Base-by-base conservation (phyloP, 192 early-diverging fungal species). In the Podila epicladia region DNA sequence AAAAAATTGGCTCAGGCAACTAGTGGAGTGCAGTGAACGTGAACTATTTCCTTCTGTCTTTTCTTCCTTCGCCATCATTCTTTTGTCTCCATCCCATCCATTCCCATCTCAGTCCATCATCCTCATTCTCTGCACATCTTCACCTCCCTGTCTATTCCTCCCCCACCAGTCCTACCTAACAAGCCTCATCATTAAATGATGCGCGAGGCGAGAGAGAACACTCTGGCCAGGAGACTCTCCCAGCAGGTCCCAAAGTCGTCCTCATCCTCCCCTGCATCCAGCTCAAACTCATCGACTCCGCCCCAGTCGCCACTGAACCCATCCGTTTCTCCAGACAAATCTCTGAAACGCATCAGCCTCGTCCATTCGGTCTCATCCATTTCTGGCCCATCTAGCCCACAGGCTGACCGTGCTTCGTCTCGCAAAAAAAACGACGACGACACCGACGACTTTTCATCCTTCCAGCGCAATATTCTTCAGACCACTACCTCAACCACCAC, bases 211-310 rank as follows among this genome's bases (percentile, higher is more conserved):
- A 35, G 76, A 60, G 76, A 79, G 31, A 71, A 72, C 28, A 58
- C 65, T 15, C 67, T 74, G 22, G 79, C 79, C 58, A 48, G 71
- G 8, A 66, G 79, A 33, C 57, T 67, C n/a, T 69, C 79, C 48
- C 65, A 64, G 50, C 72, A 68, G 19, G 59, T 55, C 24, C 60
- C 62, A 67, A 73, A 82, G 41, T 33, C 26, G n/a, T 45, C 20
- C 37, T 37, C 33, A 17, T 19, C 64, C 35, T 55, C 64, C 50
- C 13, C 48, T 20, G 37, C 58, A 3, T 22, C 68, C 49, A 69
- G 5, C 13, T 31, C 68, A 26, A 12, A 11, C 7, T 12, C 50
- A 17, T 8, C 58, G 50, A 15, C 73, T 49, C 22, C 66, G n/a
- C 11, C 62, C 2, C 20, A 19, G 37, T 32, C 31, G 24, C 26